These are phyloP conservation scores for Globisporangium ultimum DNA, from an alignment of 352 stramenopile genomes.

Conservation along the genomic window DNA sequence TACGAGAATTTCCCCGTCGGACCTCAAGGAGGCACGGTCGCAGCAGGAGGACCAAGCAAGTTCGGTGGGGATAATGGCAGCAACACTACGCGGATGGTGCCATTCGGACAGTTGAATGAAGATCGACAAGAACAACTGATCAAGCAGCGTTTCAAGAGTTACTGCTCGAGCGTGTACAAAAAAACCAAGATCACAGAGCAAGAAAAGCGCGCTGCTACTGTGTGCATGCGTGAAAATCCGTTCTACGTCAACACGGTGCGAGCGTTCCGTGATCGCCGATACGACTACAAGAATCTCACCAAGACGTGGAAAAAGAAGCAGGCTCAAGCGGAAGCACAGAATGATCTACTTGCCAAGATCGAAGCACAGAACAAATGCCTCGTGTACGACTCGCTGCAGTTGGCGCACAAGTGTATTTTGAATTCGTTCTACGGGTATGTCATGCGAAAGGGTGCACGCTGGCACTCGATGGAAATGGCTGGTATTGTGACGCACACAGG, in stretches of 20 bases:
- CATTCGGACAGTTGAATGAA: constrained; percentile 50
- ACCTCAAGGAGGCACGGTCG: constrained; percentile 9
- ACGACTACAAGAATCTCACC: constrained; percentile 99
- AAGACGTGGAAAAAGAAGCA: constrained; percentile 93
- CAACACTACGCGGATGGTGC: constrained; percentile 29
- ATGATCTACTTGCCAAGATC: constrained; percentile 84
- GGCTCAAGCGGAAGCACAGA: constrained; percentile 65
- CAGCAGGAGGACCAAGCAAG: constrained; percentile 7
- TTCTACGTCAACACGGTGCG: constrained; percentile 99
- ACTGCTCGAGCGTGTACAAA: constrained; percentile 97
- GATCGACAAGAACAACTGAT: constrained; percentile 67
- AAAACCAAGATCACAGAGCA: constrained; percentile 96
- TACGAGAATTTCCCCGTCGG: constrained; percentile 80
- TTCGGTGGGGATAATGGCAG: constrained; percentile 7
- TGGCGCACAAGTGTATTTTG: constrained; percentile 99
- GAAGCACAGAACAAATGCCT: constrained; percentile 85
- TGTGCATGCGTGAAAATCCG: constrained; percentile 99
- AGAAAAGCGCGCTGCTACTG: constrained; percentile 92
- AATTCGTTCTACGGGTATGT: constrained; percentile 99
- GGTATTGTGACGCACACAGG: constrained; percentile 99
- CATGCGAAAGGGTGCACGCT: constrained; percentile 98
- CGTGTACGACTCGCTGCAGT: constrained; percentile 98
- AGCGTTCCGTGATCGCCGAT: constrained; percentile 98
- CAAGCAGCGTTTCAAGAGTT: constrained; percentile 88
- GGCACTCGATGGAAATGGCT: constrained; percentile 99